phyloP scores from a whole-genome alignment of 305 asterid genomes.

The Petunia hybrid region DNA sequence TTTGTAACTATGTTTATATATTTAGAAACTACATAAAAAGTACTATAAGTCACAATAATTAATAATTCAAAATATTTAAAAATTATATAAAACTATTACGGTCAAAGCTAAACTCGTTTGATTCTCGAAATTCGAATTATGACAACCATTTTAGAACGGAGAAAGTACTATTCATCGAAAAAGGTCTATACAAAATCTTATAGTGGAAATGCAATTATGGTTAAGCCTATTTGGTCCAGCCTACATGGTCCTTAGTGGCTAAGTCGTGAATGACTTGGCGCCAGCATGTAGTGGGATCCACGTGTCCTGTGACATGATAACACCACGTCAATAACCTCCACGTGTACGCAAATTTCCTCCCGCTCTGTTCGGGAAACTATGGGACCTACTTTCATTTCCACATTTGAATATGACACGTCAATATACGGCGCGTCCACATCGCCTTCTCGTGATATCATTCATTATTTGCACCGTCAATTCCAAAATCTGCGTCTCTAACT shows the following conservation, averaged over 20 bases:
- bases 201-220: conserved; percentile 17
- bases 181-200: neutral
- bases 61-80: no score
- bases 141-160: no score
- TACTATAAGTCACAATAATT: no score
- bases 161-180: neutral
- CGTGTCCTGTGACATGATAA: neutral
- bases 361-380: conserved; percentile 41
- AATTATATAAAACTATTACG: no score
- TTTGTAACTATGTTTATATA: no score
- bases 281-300: conserved; percentile 32
- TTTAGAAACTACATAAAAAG: no score
- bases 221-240: neutral
- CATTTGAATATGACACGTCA: conserved; percentile 38
- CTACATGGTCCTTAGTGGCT: conserved; percentile 27
- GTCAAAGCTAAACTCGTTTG: no score
- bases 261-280: conserved; percentile 45
- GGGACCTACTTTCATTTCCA: conserved; percentile 31
- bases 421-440: conserved; percentile 45
- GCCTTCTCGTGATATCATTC: conserved; percentile 28
- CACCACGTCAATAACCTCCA: conserved; percentile 40
- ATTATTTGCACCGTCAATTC: conserved; percentile 17
- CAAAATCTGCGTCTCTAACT: neutral
- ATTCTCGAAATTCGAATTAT: no score
- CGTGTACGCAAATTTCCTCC: conserved; percentile 36